Evolutionary conservation across 257 asterid species (phyloP).

Genomic region (Fraxinus quadrangulata): DNA sequence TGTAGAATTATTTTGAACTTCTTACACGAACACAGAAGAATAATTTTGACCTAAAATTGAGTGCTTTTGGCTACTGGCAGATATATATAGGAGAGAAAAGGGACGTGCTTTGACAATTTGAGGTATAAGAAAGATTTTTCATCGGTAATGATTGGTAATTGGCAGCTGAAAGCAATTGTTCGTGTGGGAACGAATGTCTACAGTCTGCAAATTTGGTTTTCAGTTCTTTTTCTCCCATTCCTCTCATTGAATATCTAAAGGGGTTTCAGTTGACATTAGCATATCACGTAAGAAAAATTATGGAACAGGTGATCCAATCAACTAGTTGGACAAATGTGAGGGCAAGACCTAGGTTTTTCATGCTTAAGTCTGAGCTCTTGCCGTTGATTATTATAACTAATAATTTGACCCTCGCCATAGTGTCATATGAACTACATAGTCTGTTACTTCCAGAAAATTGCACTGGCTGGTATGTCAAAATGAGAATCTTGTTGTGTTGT

Average conservation of each 20-base stretch:
- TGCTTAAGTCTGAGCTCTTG: not conserved
- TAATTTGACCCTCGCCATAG: not conserved
- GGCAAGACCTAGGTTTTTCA: not conserved
- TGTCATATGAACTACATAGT: conserved; percentile 1
- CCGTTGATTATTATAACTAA: not conserved
- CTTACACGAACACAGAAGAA: not conserved
- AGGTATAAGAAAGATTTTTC: not conserved
- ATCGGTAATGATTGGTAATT: not conserved
- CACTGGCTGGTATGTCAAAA: conserved; percentile 4
- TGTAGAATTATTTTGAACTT: not conserved
- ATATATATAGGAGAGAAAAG: not conserved
- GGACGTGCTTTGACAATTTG: not conserved
- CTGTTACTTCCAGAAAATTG: not conserved
- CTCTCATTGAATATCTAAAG: conserved; percentile 5
- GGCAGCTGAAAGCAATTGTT: not conserved
- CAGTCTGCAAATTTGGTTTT: not conserved
- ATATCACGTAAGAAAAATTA: not conserved
- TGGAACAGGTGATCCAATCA: conserved; percentile 10
- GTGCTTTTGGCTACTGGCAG: not conserved
- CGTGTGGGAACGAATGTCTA: not conserved
- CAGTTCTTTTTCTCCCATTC: not conserved
- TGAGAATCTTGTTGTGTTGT: not conserved
- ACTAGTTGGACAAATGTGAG: not conserved
- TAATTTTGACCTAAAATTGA: not conserved
- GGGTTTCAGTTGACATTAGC: not conserved